These are phyloP conservation scores for Cardiospermum halicacabum DNA, from an alignment of 345 rosid species.

Conservation along the genomic window DNA sequence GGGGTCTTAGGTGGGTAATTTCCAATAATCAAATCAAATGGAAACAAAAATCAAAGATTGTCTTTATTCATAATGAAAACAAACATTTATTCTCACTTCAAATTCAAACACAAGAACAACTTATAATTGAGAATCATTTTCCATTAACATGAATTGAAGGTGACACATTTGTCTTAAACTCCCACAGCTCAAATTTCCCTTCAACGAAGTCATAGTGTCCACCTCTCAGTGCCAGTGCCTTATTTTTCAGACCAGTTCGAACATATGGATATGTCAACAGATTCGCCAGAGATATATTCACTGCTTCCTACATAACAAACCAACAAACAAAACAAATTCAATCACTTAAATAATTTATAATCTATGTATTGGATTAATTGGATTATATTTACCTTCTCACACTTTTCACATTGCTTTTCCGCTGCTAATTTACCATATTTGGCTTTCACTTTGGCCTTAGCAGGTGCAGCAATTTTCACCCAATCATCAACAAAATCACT, in stretches of 20 bases:
- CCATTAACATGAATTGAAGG: not conserved
- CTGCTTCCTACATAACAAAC: constrained; percentile 24
- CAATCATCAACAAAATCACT: constrained; percentile 31
- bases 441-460: constrained; percentile 22
- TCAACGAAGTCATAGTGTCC: constrained; percentile 20
- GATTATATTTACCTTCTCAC: constrained; percentile 21
- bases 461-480: constrained; percentile 27
- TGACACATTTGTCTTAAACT: not conserved
- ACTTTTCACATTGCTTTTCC: not conserved
- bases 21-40: too few species aligned
- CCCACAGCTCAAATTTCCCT: constrained; percentile 23
- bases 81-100: too few species aligned
- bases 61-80: too few species aligned
- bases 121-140: too few species aligned
- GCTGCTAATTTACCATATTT: not conserved
- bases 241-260: constrained; percentile 3
- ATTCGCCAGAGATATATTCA: constrained; percentile 23
- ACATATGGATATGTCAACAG: constrained; percentile 25
- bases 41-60: too few species aligned
- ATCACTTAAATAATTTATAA: too few species aligned
- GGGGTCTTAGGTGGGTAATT: too few species aligned
- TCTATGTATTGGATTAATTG: not conserved
- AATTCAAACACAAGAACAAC: too few species aligned
- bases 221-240: constrained; percentile 15
- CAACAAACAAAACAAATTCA: not conserved